These are phyloP conservation scores for Glycine tomentella DNA, from an alignment of 306 rosid species.

Conservation along the genomic window DNA sequence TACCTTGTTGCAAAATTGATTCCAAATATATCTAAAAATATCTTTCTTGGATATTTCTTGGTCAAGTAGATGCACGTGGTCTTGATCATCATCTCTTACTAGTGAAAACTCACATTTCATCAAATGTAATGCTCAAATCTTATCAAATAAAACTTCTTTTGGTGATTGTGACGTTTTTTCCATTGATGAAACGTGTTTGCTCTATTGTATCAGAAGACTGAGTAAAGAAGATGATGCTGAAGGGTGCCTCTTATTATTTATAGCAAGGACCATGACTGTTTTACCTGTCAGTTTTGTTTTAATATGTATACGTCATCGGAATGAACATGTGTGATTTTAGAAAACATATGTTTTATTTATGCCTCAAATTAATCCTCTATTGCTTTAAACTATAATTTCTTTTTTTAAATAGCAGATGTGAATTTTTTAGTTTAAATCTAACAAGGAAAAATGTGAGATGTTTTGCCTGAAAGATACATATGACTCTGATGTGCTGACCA, in stretches of 20 bases:
- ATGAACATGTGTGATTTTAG: not conserved
- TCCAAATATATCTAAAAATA: too few relatives aligned
- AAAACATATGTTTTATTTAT: not conserved
- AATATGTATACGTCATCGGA: not conserved
- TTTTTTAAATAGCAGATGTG: not conserved
- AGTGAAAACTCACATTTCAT: too few relatives aligned
- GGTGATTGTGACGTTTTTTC: slow-evolving; percentile 14
- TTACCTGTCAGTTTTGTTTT: not conserved
- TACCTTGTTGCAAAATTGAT: too few relatives aligned
- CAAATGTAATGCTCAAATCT: not conserved
- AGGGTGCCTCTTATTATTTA: slow-evolving; percentile 8
- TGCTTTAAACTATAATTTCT: not conserved
- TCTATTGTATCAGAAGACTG: slow-evolving; percentile 7
- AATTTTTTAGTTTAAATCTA: slow-evolving; percentile 19
- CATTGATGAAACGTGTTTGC: slow-evolving; percentile 25
- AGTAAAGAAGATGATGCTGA: slow-evolving; percentile 22
- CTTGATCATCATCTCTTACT: too few relatives aligned
- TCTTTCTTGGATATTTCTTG: too few relatives aligned
- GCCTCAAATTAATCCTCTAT: not conserved
- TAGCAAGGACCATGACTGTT: not conserved
- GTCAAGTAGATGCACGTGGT: too few relatives aligned
- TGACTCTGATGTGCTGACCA: not conserved
- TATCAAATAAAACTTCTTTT: not conserved
- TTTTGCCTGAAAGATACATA: not conserved
- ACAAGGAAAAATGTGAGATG: not conserved